Evolutionary conservation across 306 rosid species (phyloP), one percentile per base, ranked within the genome.

Genomic region (Fagus crenata): DNA sequence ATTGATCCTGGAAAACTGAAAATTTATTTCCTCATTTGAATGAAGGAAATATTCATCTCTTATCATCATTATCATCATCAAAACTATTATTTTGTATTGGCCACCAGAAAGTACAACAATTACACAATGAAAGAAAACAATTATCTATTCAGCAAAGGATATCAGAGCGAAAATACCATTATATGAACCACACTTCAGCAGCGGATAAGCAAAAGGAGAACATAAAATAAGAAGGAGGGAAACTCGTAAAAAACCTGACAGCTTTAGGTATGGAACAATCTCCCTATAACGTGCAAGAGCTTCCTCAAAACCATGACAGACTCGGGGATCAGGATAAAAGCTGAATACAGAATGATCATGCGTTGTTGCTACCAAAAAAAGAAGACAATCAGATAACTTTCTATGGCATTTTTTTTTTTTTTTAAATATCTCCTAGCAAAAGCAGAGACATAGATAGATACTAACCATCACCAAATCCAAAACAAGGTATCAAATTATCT

Each of bases 401-500:
- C 49, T 33, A 75, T 70, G 56, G 63, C 46, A 75, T 71, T 81
- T 63, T 51, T 36, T 35, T 28, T 43, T 71, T 41, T 46, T 46
- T 46, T 46, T 3, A 32, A 46, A 28, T 33, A 61, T 33, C 78
- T 79, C 41, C 59, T 58, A 35, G 13, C 67, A 67, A 72, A 75
- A 55, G 67, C 78, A 76, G 35, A 79, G 37, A 35, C 51, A 46
- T 6, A 39, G 71, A 54, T 72, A 76, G 72, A 76, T 51, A 81
- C 97, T 83, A 78, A 92, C 99, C 91, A 75, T 95, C 97, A 9
- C 99, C 97, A 81, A 95, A 95, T 46, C 99, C 99, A 73, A 92
- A 88, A 78, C 99, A 95, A 3, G 99, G 99, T 84, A 95, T 95
- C 80, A 92, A 75, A 80, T 93, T 89, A 87, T 95, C 99, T 84